phyloP scores from a whole-genome alignment of 768 basidiomycete genomes.

The Hygrophorus russula region DNA sequence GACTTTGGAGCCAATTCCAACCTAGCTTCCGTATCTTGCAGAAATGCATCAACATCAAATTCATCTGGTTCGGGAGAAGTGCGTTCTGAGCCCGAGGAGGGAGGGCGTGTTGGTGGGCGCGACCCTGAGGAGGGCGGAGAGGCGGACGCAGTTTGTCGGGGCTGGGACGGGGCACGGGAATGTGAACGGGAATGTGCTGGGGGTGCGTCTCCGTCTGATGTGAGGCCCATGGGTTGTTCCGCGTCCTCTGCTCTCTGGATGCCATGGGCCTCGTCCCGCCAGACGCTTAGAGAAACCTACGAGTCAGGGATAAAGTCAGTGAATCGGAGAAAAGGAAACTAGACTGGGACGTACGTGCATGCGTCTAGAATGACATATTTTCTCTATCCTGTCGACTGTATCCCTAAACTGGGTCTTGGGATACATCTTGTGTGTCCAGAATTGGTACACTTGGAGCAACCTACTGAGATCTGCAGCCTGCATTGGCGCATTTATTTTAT shows the following conservation, averaged over 20 bases:
- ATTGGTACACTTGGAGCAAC: conserved; percentile 77
- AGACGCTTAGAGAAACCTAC: conserved; percentile 63
- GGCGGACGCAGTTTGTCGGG: conserved; percentile 18
- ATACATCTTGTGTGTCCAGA: conserved; percentile 91
- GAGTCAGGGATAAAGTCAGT: conserved; percentile 5
- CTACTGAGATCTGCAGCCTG: conserved; percentile 76
- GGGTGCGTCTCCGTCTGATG: conserved; percentile 16
- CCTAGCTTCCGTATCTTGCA: conserved; percentile 29
- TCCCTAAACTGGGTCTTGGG: conserved; percentile 84
- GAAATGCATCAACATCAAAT: conserved; percentile 41
- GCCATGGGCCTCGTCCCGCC: conserved; percentile 58
- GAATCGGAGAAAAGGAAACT: background rate
- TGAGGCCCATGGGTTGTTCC: conserved; percentile 14
- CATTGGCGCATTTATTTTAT: background rate
- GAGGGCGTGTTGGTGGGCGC: conserved; percentile 22
- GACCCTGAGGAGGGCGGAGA: conserved; percentile 25
- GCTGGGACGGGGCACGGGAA: conserved; percentile 6
- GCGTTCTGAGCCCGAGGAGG: conserved; percentile 27
- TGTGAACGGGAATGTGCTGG: conserved; percentile 7
- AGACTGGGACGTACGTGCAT: conserved; percentile 56
- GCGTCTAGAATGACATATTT: conserved; percentile 72
- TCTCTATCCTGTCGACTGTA: conserved; percentile 79
- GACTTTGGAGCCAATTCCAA: background rate
- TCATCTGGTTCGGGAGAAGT: conserved; percentile 20
- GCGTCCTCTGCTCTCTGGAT: conserved; percentile 8